Conservation (phyloP, 352 stramenopile genomes). For the Phytophthora pisi region DNA sequence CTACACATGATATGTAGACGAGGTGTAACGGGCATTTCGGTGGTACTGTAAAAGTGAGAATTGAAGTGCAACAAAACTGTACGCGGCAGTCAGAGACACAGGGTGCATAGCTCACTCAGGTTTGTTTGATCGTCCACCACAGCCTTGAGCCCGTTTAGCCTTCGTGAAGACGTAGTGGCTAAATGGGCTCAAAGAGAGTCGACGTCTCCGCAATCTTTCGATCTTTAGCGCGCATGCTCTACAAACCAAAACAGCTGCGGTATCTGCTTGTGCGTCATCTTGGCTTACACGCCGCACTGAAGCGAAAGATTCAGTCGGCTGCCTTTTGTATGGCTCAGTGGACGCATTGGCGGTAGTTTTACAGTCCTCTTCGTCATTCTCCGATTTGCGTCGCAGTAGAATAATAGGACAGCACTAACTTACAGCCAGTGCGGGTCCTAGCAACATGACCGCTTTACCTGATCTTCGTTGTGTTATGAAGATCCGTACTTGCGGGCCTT, state of each 20-base stretch:
- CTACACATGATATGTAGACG: slow-evolving; percentile 26
- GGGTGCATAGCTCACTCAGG: too few species aligned
- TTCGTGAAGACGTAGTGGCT: too few species aligned
- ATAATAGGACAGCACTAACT: neutral
- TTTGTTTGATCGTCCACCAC: too few species aligned
- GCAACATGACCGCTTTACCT: slow-evolving; percentile 9
- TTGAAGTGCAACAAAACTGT: too few species aligned
- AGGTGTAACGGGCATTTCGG: slow-evolving; percentile 13
- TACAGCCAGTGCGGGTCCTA: neutral
- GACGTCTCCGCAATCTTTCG: neutral
- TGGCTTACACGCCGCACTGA: slow-evolving; percentile 1
- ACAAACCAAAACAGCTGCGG: neutral
- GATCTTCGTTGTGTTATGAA: slow-evolving; percentile 22
- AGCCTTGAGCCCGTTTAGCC: too few species aligned
- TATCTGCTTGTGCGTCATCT: neutral
- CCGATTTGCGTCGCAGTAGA: slow-evolving; percentile 7
- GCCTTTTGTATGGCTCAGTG: neutral
- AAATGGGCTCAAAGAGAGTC: too few species aligned
- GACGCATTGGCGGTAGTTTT: neutral
- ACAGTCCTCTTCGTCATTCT: slow-evolving; percentile 12
- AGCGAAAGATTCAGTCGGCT: too few species aligned
- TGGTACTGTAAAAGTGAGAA: neutral
- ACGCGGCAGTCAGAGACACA: too few species aligned
- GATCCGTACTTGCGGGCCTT: slow-evolving; percentile 15
- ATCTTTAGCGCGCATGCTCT: neutral